These are phyloP conservation scores for Stachybotrys elegans DNA, from an alignment of 2,329 filamentous ascomycete species.

Conservation along the genomic window DNA sequence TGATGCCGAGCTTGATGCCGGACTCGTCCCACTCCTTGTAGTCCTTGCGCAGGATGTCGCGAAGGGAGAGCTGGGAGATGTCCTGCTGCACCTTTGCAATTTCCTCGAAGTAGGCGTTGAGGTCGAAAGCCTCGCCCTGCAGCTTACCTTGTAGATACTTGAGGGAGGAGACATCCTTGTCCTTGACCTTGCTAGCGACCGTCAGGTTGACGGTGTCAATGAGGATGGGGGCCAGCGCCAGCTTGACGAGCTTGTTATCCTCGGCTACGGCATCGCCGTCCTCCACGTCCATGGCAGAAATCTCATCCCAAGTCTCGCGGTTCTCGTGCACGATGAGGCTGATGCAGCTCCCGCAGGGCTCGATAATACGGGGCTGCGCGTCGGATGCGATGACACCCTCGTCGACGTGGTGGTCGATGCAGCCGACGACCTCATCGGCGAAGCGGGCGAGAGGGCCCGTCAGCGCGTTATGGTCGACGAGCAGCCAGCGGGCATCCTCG, in stretches of 20 bases:
- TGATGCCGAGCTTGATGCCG: conserved; percentile 58
- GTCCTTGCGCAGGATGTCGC: conserved; percentile 72
- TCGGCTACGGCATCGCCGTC: conserved; percentile 20
- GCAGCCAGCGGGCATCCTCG: conserved; percentile 60
- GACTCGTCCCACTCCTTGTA: conserved; percentile 73
- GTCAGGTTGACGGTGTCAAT: conserved; percentile 67
- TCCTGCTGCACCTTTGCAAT: conserved; percentile 64
- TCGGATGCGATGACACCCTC: conserved; percentile 49
- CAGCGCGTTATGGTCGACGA: conserved; percentile 76
- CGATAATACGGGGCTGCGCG: conserved; percentile 54
- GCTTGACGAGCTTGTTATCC: conserved; percentile 57
- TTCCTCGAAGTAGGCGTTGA: conserved; percentile 51
- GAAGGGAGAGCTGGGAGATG: conserved; percentile 53
- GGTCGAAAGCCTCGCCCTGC: conserved; percentile 40
- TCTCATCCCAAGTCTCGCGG: conserved; percentile 50
- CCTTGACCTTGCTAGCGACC: conserved; percentile 59
- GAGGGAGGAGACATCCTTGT: conserved; percentile 54
- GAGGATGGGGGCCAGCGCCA: conserved; percentile 66
- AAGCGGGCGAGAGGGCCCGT: conserved; percentile 57
- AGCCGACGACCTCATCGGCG: conserved; percentile 50
- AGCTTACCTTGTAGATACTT: conserved; percentile 51
- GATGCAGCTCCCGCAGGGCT: conserved; percentile 66
- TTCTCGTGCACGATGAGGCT: conserved; percentile 63
- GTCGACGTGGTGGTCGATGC: conserved; percentile 77
- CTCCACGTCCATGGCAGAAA: conserved; percentile 22